Conservation (phyloP, 176 grass and related monocot genomes). For the Ananas comosus region DNA sequence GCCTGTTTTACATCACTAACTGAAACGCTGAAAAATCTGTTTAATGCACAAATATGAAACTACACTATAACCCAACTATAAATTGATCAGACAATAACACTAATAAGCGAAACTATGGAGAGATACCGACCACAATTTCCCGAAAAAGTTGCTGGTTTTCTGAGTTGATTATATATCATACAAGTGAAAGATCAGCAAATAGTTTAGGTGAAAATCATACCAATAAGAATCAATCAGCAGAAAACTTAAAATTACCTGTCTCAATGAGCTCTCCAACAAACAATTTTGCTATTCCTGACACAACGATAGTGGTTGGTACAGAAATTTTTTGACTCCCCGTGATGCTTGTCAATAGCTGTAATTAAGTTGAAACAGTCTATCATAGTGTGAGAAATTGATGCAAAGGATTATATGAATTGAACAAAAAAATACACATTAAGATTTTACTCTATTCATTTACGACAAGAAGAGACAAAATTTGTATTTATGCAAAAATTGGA, state of each 20-base stretch:
- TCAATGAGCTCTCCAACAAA: constrained; percentile 86
- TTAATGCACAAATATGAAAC: no score
- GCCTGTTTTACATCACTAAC: no score
- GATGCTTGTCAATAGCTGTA: constrained; percentile 61
- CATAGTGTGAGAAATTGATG: neutral
- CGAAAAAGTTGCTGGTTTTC: neutral
- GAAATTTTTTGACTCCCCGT: constrained; percentile 86
- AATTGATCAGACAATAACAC: no score
- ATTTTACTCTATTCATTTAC: neutral
- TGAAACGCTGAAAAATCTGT: no score
- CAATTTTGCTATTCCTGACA: constrained; percentile 81
- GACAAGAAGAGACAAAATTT: no score
- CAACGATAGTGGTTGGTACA: constrained; percentile 55
- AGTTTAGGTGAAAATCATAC: neutral
- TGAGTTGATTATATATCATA: neutral
- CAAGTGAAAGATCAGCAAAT: neutral
- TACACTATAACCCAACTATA: no score
- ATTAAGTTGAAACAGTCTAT: constrained; percentile 14
- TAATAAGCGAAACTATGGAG: neutral
- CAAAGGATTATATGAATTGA: neutral
- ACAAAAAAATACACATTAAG: neutral
- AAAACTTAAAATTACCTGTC: constrained; percentile 48
- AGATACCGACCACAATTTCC: neutral
- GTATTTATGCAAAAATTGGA: no score
- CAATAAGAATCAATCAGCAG: neutral